A percentile compares a stretch with the other conserved stretches of the same genome.
Evolutionary conservation across 2,329 filamentous ascomycete genomes (phyloP).

Genomic region (Aureobasidium zeae): DNA sequence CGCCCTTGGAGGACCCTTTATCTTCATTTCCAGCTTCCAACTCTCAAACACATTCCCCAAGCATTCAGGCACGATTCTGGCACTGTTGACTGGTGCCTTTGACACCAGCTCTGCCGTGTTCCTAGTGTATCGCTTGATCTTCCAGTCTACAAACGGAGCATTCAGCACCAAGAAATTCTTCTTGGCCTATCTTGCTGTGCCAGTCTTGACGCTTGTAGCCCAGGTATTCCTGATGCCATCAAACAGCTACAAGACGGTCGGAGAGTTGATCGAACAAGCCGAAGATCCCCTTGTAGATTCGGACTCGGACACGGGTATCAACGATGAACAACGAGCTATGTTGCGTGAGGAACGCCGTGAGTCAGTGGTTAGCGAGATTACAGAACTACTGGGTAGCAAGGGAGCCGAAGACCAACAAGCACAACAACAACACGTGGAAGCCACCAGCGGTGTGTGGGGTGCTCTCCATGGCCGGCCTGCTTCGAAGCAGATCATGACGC

Average conservation of each 20-base stretch:
- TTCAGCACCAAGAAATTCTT: slow-evolving; percentile 43
- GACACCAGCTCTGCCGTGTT: slow-evolving; percentile 43
- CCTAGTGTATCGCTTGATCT: slow-evolving; percentile 39
- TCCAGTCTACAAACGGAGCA: slow-evolving; percentile 33
- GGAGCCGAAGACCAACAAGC: slow-evolving; percentile 54
- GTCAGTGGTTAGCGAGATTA: slow-evolving; percentile 59
- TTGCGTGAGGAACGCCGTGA: slow-evolving; percentile 46
- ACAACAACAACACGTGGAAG: slow-evolving; percentile 59
- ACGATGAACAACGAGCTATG: slow-evolving; percentile 45
- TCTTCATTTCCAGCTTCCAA: slow-evolving; percentile 44
- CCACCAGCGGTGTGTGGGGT: slow-evolving; percentile 73
- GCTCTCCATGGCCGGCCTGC: slow-evolving; percentile 67
- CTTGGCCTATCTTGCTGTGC: slow-evolving; percentile 41
- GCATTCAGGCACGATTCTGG: slow-evolving; percentile 41
- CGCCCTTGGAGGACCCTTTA: slow-evolving; percentile 41
- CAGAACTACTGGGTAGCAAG: slow-evolving; percentile 60
- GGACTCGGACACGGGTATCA: slow-evolving; percentile 44
- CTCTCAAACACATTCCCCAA: slow-evolving; percentile 44
- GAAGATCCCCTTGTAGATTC: slow-evolving; percentile 36
- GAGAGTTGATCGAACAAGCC: slow-evolving; percentile 68
- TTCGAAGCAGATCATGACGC: slow-evolving; percentile 61
- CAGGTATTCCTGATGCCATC: slow-evolving; percentile 41
- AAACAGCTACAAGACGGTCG: slow-evolving; percentile 48
- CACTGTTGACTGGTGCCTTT: slow-evolving; percentile 43
- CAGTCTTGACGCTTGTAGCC: slow-evolving; percentile 33